Base-by-base conservation (phyloP, 768 basidiomycete genomes). In the Suillus alpinus region DNA sequence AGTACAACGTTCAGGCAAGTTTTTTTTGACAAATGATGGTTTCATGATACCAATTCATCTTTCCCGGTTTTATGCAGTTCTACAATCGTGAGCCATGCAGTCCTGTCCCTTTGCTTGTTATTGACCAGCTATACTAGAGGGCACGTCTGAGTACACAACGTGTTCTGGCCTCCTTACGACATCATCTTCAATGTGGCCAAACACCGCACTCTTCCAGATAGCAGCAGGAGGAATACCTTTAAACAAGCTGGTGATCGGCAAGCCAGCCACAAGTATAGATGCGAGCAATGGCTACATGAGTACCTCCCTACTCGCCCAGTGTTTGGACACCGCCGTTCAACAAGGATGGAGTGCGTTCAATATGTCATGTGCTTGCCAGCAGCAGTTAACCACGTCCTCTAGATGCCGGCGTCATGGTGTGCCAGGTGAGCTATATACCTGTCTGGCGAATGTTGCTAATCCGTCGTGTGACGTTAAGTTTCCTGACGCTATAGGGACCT, bases 181-280 rank as follows among this genome's bases (percentile, higher is more conserved):
- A 6, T 81, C 80, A 1, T 75, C 80, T 13, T 69, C 72, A 6
- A 60, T 65, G 13, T 83, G 71, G 72, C 82, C 83, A 0, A 57
- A 74, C n/a, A 76, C 78, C 0, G 73, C 80, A 0, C 69, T 84
- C 36, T 80, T 83, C 69, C 75, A 83, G 63, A 82, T 83, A 56
- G 72, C 75, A 26, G 78, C 80, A 2, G 81, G 73, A 60, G 87
- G 86, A 23, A 81, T 91, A 10, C 69, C 79, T 2, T 67, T 84
- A 47, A 70, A 80, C 69, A 91, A 92, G 74, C 77, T 91, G 55
- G 84, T 91, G 62, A 88, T 92, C 66, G 89, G 89, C 4, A 92
- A 92, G 72, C 89, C 89, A 1, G 85, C 83, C 2, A 58, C 78
- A 0, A 62, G 62, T 6, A 66, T 73, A 10, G 83, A 85, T 57